Base-by-base conservation (phyloP, 2,329 filamentous ascomycete species). In the Neurospora sp. region DNA sequence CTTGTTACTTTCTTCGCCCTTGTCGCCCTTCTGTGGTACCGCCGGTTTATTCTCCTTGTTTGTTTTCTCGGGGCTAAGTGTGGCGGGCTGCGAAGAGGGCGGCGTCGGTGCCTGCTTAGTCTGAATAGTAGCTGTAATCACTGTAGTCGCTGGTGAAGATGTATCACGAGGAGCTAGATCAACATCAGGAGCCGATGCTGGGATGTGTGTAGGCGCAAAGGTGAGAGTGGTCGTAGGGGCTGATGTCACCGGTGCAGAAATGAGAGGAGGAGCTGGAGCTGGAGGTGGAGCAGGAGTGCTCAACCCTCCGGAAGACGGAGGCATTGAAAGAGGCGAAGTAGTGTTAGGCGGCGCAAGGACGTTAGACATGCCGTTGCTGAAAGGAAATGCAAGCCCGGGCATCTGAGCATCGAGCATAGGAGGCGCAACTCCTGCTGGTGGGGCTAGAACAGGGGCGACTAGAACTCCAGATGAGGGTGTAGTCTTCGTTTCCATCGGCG, bases 321-420 rank as follows among this genome's bases (percentile, higher is more conserved):
- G 74, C 52, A 74, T 66, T n/a, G 76, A 73, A 3, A 76, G 67
- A 19, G 76, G 73, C 2, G 75, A 75, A 8, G 72, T 71, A 4
- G 72, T 72, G 67, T 75, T 75, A 1, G 77, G 77, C 0, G 73
- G 71, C 17, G 76, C 76, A 8, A 78, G 77, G 8, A 76, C 74
- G 28, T 75, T 74, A n/a, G 76, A 74, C 40, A 74, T 75, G 38
- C 67, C 72, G 12, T 72, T 70, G 17, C 71, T 65, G 37, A 70
- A 46, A 1, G 74, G 68, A 46, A 76, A 74, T 8, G 74, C 74
- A 41, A 76, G 70, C 70, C 75, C 74, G 6, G 75, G 73, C 72
- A 77, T 75, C 15, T 74, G 75, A 2, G 72, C 73, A 41, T 75
- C 75, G 8, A 74, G 72, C 66, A 74, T 72, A 11, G 72, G 72